Evolutionary conservation across 345 rosid species (phyloP).

Genomic region (Barbarea vulgaris): DNA sequence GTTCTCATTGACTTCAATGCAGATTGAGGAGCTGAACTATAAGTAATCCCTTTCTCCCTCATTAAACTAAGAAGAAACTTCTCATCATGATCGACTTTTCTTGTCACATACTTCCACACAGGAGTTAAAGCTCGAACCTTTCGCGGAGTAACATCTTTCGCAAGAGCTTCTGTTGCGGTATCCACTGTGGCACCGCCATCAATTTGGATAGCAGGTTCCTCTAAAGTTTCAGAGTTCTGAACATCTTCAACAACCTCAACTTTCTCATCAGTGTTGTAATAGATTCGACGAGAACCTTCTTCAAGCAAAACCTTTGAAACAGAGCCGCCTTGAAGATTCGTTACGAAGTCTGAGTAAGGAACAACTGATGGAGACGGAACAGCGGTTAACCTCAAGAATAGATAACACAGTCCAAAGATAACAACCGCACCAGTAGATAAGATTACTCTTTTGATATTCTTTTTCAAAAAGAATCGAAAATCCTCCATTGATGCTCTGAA

Average conservation of each 20-base stretch:
- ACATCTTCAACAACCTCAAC: slow-evolving; percentile 18
- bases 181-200: slow-evolving; percentile 21
- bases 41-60: slow-evolving; percentile 84
- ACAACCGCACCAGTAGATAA: slow-evolving; percentile 53
- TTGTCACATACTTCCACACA: slow-evolving; percentile 76
- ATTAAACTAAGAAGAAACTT: slow-evolving; percentile 86
- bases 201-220: slow-evolving; percentile 26
- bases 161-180: slow-evolving; percentile 35
- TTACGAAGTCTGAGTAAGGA: slow-evolving; percentile 81
- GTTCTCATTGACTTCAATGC: slow-evolving; percentile 67
- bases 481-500: slow-evolving; percentile 54
- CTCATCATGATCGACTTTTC: slow-evolving; percentile 89
- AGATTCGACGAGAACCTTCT: slow-evolving; percentile 95
- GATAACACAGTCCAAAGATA: slow-evolving; percentile 62
- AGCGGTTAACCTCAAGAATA: slow-evolving; percentile 73
- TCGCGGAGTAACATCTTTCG: slow-evolving; percentile 35
- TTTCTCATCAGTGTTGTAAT: slow-evolving; percentile 50
- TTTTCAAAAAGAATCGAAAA: slow-evolving; percentile 53
- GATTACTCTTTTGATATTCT: slow-evolving; percentile 57
- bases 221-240: slow-evolving; percentile 43
- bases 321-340: slow-evolving; percentile 66
- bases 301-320: slow-evolving; percentile 76
- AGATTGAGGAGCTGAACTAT: slow-evolving; percentile 92
- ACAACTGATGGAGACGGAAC: slow-evolving; percentile 69
- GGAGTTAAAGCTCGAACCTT: slow-evolving; percentile 51